phyloP scores from a whole-genome alignment of 768 basidiomycete species.

The Trametes coccinea region DNA sequence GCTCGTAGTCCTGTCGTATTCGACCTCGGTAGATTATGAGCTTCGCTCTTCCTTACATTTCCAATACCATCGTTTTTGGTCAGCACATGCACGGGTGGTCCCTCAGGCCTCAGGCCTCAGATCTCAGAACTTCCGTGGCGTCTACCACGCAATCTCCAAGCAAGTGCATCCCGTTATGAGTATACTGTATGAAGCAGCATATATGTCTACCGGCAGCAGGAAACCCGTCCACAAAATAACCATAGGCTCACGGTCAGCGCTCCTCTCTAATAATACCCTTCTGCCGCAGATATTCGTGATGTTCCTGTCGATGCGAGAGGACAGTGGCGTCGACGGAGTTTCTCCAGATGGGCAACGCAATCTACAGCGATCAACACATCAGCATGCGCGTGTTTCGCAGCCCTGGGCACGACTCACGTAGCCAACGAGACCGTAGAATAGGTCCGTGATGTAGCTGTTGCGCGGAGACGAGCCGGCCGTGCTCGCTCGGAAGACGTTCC shows the following conservation, averaged over 20 bases:
- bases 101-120: too few species aligned
- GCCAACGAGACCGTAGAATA: conserved; percentile 42
- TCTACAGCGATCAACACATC: conserved; percentile 26
- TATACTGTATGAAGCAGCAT: too few species aligned
- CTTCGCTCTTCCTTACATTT: conserved; percentile 52
- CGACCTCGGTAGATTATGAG: conserved; percentile 31
- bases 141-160: too few species aligned
- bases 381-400: not conserved
- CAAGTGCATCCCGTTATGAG: too few species aligned
- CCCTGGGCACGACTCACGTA: conserved; percentile 14
- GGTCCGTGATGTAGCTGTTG: conserved; percentile 61
- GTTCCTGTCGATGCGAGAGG: conserved; percentile 36
- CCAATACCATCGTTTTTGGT: not conserved
- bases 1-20: conserved; percentile 40
- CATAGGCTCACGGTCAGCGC: too few species aligned
- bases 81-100: too few species aligned
- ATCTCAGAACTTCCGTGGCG: too few species aligned
- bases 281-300: conserved; percentile 36
- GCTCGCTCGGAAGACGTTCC: conserved; percentile 64
- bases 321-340: conserved; percentile 39
- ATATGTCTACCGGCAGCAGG: too few species aligned
- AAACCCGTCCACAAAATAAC: too few species aligned
- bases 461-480: conserved; percentile 64
- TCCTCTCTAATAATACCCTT: not conserved
- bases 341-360: conserved; percentile 43